A percentile compares a stretch with the other conserved stretches of the same genome.
phyloP scores from a whole-genome alignment of 2,329 filamentous ascomycete genomes.

The Trichophaea hybrida region DNA sequence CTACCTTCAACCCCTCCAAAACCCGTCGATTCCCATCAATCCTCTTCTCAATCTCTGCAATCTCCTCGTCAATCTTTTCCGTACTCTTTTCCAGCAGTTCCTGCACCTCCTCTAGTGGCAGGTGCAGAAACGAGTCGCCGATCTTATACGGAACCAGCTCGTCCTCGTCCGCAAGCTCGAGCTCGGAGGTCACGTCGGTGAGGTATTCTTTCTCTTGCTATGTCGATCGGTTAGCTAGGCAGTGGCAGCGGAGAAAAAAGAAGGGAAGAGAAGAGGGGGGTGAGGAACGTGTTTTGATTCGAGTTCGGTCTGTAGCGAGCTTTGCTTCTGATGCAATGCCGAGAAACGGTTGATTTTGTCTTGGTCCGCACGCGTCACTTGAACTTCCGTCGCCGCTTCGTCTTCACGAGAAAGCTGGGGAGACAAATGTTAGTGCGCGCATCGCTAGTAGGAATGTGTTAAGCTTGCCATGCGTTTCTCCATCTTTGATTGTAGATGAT shows the following conservation, averaged over 20 bases:
- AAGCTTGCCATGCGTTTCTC: neutral
- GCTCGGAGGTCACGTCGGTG: constrained; percentile 77
- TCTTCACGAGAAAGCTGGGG: constrained; percentile 85
- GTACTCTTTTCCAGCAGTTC: constrained; percentile 62
- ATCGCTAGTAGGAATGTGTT: neutral
- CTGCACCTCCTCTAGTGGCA: constrained; percentile 73
- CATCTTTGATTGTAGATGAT: neutral
- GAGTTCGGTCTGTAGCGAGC: constrained; percentile 63
- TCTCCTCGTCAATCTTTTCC: constrained; percentile 60
- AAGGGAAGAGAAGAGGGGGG: neutral
- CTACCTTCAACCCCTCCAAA: constrained; percentile 79
- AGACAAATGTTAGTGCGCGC: neutral
- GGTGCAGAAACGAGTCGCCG: constrained; percentile 83
- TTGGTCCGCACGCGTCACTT: constrained; percentile 91
- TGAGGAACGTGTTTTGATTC: constrained; percentile 54
- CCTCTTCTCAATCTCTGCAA: constrained; percentile 61
- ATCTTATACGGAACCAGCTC: constrained; percentile 91
- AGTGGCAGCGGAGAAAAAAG: neutral
- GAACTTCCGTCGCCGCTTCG: constrained; percentile 58
- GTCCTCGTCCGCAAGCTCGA: constrained; percentile 91
- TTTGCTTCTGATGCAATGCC: constrained; percentile 75
- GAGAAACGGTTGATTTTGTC: constrained; percentile 99
- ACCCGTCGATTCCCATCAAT: constrained; percentile 63
- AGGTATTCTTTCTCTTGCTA: constrained; percentile 98
- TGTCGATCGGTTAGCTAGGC: neutral